Evolutionary conservation across 169 alveolate genomes (phyloP), one percentile per base, ranked within the genome.

Genomic region (Plasmodium inui): DNA sequence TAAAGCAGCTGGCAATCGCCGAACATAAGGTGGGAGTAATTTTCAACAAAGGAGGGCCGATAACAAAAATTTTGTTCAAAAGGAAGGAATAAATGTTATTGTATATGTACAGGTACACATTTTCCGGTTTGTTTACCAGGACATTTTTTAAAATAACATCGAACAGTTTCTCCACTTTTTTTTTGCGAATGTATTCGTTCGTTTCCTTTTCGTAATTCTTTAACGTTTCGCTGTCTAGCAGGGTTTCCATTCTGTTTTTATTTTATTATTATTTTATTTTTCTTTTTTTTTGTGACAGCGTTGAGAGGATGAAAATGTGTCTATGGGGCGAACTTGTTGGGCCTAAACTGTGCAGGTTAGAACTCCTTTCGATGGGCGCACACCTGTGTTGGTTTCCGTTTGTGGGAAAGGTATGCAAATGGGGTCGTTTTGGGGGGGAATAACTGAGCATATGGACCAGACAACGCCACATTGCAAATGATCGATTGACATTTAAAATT

Each of bases 161-260:
- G 80, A 85, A 85, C 44, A 85, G 34, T 74, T 85, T 85, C 28
- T 85, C 85, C 39, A 85, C 85, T 6, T 85, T 85, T 76, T 85
- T 85, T 85, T 85, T 85, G 34, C 78, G 72, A 73, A 85, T 85
- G 44, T 85, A 85, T 85, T 85, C 93, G 30, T 85, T 85, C 46
- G 93, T 85, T 85, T 85, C 93, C 61, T 85, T 83, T 74, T 85
- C 84, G 46, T 73, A 85, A 39, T 85, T 85, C 70, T 85, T 85
- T 53, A 85, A 39, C 14, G 84, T 85, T 85, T 85, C 93, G 76
- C 93, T 73, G 44, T 85, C 81, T 44, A 85, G 53, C 12, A 85
- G 80, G 19, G 93, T 85, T 85, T 85, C 93, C 93, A 85, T 85
- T 50, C 9, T 82, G 61, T 61, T 61, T 28, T 22, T 55, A 7